Base-by-base conservation (phyloP, 2,329 filamentous ascomycete species). In the Pezicula rhizophila region DNA sequence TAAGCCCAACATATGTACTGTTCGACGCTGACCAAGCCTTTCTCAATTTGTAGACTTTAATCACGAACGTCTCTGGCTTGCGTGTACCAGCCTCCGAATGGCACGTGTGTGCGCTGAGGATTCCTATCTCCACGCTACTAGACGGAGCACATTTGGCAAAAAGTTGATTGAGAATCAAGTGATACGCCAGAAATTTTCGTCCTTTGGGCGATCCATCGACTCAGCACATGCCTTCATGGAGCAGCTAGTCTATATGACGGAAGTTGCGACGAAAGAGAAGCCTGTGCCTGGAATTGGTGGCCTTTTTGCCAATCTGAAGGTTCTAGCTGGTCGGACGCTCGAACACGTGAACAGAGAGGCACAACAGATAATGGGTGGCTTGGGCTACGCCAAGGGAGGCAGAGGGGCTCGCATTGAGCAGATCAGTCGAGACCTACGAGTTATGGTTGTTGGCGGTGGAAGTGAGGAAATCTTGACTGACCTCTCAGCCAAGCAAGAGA, bases 151-250 rank as follows among this genome's bases (percentile, higher is more conserved):
- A 0, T 82, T 82, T 57, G 79, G 79, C 18, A 73, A 74, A 34
- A 72, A 74, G 0, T 66, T 83, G 3, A 74, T 81, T 45, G 61
- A 72, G 10, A 75, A 76, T 55, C 78, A 82, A 48, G 75, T 79
- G 42, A 82, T 83, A 43, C 71, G 75, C n/a, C 66, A 74, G 33
- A 82, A 82, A 58, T 68, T 83, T 18, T 72, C 74, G n/a, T 76
- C 74, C 28, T 69, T 82, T 28, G 78, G 38, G 18, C n/a, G 38
- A 11, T 17, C 11, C 12, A 71, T 82, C 11, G 79, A 82, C 52
- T 73, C 74, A 0, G 75, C 78, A 42, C 79, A 76, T 64, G 75
- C 77, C 0, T 82, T 78, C 68, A 62, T 82, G 50, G 79, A 82
- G 57, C 77, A 81, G 59, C 66, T 82, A 2, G 75, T 74, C 2